These are phyloP conservation scores for Apostasia ramifera DNA, from an alignment of 106 monocot species.

Conservation along the genomic window DNA sequence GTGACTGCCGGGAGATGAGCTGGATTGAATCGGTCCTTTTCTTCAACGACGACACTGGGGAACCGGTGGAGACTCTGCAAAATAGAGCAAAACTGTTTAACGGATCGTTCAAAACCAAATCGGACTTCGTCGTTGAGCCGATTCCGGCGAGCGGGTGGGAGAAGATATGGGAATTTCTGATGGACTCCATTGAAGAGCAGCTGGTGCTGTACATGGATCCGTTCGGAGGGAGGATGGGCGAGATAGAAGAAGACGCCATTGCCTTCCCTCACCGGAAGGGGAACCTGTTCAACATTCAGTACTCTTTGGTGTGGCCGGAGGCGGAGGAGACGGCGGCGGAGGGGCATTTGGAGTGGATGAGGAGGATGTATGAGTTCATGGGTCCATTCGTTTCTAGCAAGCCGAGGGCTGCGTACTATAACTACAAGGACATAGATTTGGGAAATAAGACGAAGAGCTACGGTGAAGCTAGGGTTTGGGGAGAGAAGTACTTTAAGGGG, in stretches of 20 bases:
- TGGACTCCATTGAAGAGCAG: not conserved
- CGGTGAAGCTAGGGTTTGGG: slow-evolving; percentile 2
- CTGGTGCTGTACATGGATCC: slow-evolving; percentile 6
- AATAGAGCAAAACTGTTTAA: not conserved
- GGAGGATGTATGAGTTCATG: not conserved
- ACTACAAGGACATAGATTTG: slow-evolving; percentile 14
- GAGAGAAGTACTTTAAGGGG: slow-evolving; percentile 9
- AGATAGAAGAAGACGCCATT: not conserved
- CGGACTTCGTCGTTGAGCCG: slow-evolving; percentile 12
- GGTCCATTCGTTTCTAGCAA: slow-evolving; percentile 6
- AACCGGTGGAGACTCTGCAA: not conserved
- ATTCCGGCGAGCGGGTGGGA: not conserved
- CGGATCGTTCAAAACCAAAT: slow-evolving; percentile 12
- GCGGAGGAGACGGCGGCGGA: not conserved
- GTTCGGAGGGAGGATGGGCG: slow-evolving; percentile 7
- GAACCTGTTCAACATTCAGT: slow-evolving; percentile 6
- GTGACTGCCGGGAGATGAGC: slow-evolving; percentile 20
- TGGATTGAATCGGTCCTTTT: slow-evolving; percentile 2
- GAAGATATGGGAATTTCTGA: slow-evolving; percentile 5
- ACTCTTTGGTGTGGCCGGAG: slow-evolving; percentile 10
- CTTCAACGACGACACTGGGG: not conserved
- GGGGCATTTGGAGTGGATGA: slow-evolving; percentile 15
- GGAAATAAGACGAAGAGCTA: slow-evolving; percentile 4
- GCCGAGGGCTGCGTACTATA: slow-evolving; percentile 11
- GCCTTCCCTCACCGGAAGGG: slow-evolving; percentile 14